Evolutionary conservation across 257 asterid species (phyloP), one percentile per base, ranked within the genome.

Genomic region (Striga asiatica): DNA sequence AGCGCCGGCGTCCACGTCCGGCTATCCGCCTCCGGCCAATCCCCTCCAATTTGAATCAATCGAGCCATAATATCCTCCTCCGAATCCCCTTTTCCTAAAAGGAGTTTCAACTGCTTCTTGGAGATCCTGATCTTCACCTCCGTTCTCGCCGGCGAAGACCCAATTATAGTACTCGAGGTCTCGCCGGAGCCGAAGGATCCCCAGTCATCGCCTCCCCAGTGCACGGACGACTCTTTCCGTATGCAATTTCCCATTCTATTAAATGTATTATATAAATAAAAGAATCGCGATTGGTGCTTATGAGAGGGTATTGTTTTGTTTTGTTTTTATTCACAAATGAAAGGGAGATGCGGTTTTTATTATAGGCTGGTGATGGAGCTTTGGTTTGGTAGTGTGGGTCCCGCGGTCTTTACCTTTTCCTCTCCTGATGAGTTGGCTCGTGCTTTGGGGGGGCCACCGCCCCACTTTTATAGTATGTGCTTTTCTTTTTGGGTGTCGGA

Each of bases 161-260:
- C 42, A 37, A 8, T 13, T n/a, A n/a, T n/a, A n/a, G n/a, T n/a
- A n/a, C n/a, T n/a, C n/a, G n/a, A n/a, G n/a, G n/a, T n/a, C n/a
- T n/a, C n/a, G n/a, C n/a, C 62, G 38, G 63, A 58, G 32, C 37
- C 14, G 71, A 68, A 13, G 14, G 72, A 69, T 18, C 71, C 78
- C 93, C 93, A 82, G 3, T 82, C 85, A 12, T 82, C 93, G 5
- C 88, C 93, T 10, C 81, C 88, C 88, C 88, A 82, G 9, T 64
- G 54, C 60, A 45, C 52, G 37, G 81, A 46, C 19, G 88, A 73
- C 38, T 66, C 71, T 69, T 75, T 77, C 58, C 60, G 53, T 2
- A 77, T 45, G 65, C 93, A 82, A 46, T 82, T 82, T 23, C 93
- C 93, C 93, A 82, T 82, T 6, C 19, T 9, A 8, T 0, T 34